phyloP scores from a whole-genome alignment of 2,329 filamentous ascomycete genomes.

The Talaromyces sp. region DNA sequence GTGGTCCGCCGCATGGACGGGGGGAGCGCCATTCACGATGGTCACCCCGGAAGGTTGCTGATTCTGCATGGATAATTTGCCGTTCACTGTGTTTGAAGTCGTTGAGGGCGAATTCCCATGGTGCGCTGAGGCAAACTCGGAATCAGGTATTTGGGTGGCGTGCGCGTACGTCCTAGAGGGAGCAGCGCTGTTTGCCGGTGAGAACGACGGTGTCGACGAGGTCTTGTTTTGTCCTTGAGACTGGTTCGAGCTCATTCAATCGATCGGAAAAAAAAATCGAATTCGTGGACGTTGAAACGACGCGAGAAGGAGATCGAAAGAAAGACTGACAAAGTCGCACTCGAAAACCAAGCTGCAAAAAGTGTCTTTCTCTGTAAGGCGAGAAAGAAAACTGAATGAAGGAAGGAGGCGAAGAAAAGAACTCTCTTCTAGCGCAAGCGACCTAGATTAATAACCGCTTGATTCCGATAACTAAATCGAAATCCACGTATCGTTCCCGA shows the following conservation, averaged over 20 bases:
- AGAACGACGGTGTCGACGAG: slow-evolving; percentile 33
- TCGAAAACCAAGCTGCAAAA: background rate
- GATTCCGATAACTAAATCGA: slow-evolving; percentile 8
- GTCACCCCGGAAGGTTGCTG: slow-evolving; percentile 47
- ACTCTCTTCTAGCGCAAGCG: slow-evolving; percentile 1
- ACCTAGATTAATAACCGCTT: background rate
- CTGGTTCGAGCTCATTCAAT: slow-evolving; percentile 58
- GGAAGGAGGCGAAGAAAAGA: background rate
- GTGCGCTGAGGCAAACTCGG: slow-evolving; percentile 49
- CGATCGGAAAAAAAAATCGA: slow-evolving; percentile 23
- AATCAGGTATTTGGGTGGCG: slow-evolving; percentile 58
- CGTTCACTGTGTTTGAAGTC: slow-evolving; percentile 70
- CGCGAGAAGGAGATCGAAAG: slow-evolving; percentile 19
- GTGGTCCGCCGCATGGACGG: slow-evolving; percentile 60
- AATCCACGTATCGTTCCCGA: background rate
- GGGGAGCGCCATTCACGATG: slow-evolving; percentile 63
- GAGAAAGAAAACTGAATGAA: background rate
- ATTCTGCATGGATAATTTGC: slow-evolving; percentile 60
- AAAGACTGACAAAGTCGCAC: background rate
- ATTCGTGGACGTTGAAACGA: slow-evolving; percentile 29
- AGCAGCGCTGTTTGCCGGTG: slow-evolving; percentile 47
- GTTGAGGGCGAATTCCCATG: slow-evolving; percentile 62
- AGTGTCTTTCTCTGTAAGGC: background rate
- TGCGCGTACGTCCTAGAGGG: slow-evolving; percentile 57
- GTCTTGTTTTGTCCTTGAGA: slow-evolving; percentile 47